Evolutionary conservation across 192 early-diverging fungal genomes (phyloP).

Genomic region (Oehlia diaphana): DNA sequence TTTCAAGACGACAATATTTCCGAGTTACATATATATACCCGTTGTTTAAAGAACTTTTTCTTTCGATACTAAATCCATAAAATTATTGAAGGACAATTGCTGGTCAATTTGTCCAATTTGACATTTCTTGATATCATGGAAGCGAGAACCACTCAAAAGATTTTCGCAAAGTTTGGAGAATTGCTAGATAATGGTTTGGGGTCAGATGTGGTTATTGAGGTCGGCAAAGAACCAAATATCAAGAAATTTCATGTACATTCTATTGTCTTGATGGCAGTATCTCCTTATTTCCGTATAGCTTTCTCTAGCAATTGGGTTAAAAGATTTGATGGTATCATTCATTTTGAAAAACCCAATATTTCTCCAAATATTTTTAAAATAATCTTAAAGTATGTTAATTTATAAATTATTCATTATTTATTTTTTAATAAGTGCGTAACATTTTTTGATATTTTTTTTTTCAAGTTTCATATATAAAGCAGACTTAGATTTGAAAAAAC

Average conservation of each 20-base stretch:
- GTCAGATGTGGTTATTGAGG: slow-evolving; percentile 15
- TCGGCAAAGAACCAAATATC: background rate
- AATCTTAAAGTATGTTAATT: background rate
- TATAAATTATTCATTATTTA: no score
- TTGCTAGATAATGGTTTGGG: background rate
- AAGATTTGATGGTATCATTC: background rate
- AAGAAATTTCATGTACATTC: slow-evolving; percentile 13
- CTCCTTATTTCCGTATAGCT: slow-evolving; percentile 15
- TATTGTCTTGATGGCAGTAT: background rate
- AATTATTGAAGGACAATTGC: no score
- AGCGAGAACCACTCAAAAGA: background rate
- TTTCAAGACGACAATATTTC: no score
- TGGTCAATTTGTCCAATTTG: no score
- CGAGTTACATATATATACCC: no score
- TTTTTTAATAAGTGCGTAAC: no score
- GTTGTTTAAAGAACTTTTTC: no score
- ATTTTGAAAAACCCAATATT: background rate
- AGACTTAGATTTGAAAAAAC: background rate
- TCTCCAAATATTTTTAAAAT: background rate
- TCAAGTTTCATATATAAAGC: background rate
- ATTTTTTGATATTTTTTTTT: no score
- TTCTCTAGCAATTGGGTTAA: background rate
- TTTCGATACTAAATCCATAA: no score
- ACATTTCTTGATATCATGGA: background rate
- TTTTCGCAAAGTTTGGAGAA: background rate